phyloP scores from a whole-genome alignment of 345 rosid genomes.

The Kandelia obovata region DNA sequence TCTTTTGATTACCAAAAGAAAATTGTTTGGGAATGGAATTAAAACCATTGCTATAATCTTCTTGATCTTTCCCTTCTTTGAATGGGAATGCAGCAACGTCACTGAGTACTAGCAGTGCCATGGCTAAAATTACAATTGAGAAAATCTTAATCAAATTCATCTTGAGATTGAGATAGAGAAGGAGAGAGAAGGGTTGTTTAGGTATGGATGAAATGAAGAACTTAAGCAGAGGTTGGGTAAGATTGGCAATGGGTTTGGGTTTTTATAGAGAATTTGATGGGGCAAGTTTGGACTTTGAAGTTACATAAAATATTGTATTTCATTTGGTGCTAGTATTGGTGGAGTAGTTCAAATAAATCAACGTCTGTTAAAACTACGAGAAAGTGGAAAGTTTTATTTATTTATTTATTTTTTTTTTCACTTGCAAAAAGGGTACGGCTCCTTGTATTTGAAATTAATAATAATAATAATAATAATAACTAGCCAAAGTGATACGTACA shows the following conservation, averaged over 20 bases:
- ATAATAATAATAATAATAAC: no score
- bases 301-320: neutral
- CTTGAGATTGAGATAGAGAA: neutral
- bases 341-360: neutral
- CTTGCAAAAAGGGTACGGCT: no score
- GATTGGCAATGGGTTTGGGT: neutral
- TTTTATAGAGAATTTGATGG: neutral
- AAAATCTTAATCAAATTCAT: neutral
- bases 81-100: neutral
- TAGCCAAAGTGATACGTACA: no score
- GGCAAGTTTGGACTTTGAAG: neutral
- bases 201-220: neutral
- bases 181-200: neutral
- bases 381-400: no score
- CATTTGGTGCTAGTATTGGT: neutral
- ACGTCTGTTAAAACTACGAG: neutral
- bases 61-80: neutral
- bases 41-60: neutral
- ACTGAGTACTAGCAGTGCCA: neutral
- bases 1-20: slow-evolving; percentile 5
- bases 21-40: neutral
- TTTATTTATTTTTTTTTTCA: no score
- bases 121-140: neutral
- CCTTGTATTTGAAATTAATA: no score
- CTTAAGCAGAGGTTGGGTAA: neutral